Conservation (phyloP, 352 stramenopile genomes). For the Elongisporangium anandrum region DNA sequence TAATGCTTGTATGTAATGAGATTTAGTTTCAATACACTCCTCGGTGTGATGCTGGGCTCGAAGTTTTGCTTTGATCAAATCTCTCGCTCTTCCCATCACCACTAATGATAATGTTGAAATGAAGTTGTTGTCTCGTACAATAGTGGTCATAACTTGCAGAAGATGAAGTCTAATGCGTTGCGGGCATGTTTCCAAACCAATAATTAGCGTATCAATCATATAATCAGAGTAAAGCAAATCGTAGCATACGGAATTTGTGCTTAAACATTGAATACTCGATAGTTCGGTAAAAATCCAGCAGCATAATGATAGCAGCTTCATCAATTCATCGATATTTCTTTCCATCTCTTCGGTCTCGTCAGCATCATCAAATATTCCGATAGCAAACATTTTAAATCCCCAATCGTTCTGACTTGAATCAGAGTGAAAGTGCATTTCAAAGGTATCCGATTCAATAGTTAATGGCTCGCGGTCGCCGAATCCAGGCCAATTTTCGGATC, state of each 20-base stretch:
- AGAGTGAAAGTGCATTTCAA: conserved; percentile 82
- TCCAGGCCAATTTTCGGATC: conserved; percentile 78
- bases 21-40: conserved; percentile 48
- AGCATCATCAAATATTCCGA: conserved; percentile 53
- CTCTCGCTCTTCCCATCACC: conserved; percentile 29
- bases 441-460: conserved; percentile 59
- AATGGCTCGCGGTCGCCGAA: conserved; percentile 57
- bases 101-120: neutral
- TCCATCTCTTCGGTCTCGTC: neutral
- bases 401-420: conserved; percentile 84
- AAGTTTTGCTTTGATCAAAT: conserved; percentile 43
- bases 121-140: conserved; percentile 7
- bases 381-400: conserved; percentile 84
- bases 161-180: conserved; percentile 32
- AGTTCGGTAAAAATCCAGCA: conserved; percentile 30
- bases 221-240: conserved; percentile 20
- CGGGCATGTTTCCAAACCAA: conserved; percentile 28
- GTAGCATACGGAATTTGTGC: neutral
- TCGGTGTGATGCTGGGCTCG: conserved; percentile 43
- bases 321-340: conserved; percentile 5
- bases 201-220: conserved; percentile 28
- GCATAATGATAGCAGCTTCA: conserved; percentile 26
- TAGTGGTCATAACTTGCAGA: conserved; percentile 35
- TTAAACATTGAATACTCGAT: neutral
- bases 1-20: conserved; percentile 51